phyloP scores from a whole-genome alignment of 129 eudicot genomes.

The Chrysanthemum makinoi region DNA sequence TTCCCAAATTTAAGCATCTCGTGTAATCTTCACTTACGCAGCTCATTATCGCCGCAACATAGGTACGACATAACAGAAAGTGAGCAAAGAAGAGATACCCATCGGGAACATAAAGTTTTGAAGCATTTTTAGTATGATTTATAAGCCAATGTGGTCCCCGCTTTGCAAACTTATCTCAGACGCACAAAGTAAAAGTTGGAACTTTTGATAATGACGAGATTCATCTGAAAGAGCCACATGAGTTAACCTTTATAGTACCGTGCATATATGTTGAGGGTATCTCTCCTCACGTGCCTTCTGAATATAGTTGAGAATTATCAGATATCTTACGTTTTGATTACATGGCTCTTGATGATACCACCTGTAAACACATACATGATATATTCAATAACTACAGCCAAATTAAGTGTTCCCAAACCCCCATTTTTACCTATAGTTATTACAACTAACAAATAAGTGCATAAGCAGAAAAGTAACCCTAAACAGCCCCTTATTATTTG shows the following conservation, averaged over 20 bases:
- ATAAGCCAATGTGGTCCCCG: slow-evolving; percentile 48
- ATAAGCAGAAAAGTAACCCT: too few relatives aligned
- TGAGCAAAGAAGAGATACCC: slow-evolving; percentile 67
- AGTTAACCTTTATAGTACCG: slow-evolving; percentile 19
- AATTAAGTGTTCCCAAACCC: too few relatives aligned
- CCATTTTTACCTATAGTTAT: too few relatives aligned
- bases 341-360: too few relatives aligned
- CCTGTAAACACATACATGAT: too few relatives aligned
- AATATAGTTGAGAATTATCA: slow-evolving; percentile 64
- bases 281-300: slow-evolving; percentile 79
- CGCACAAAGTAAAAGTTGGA: slow-evolving; percentile 77
- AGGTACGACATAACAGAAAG: slow-evolving; percentile 68
- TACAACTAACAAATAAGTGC: too few relatives aligned
- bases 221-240: slow-evolving; percentile 53
- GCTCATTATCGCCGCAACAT: slow-evolving; percentile 49
- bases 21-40: slow-evolving; percentile 20
- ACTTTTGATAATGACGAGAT: slow-evolving; percentile 43
- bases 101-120: slow-evolving; percentile 42
- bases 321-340: slow-evolving; percentile 32
- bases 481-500: too few relatives aligned
- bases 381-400: too few relatives aligned
- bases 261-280: slow-evolving; percentile 55
- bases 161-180: slow-evolving; percentile 69
- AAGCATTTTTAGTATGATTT: slow-evolving; percentile 56
- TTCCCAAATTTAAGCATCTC: too few relatives aligned